phyloP scores from a whole-genome alignment of 768 basidiomycete species.

The Suillus decipiens region DNA sequence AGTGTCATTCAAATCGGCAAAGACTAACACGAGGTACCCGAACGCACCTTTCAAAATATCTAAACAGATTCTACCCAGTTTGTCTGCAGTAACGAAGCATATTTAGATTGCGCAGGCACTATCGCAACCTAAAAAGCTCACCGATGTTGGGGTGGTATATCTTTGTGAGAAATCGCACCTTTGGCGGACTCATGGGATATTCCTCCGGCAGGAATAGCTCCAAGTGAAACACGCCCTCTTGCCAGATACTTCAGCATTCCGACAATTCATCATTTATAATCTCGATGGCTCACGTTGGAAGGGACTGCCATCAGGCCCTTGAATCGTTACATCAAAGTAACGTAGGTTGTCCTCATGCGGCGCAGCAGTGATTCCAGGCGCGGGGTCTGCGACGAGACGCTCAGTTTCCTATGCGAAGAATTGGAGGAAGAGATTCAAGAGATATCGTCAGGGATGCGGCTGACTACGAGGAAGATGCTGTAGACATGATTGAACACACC shows the following conservation, averaged over 20 bases:
- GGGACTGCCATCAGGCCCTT: slow-evolving; percentile 92
- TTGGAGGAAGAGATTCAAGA: slow-evolving; percentile 16
- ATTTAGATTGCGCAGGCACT: background rate
- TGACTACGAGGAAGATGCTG: slow-evolving; percentile 11
- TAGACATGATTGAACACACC: slow-evolving; percentile 35
- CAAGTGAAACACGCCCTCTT: slow-evolving; percentile 92
- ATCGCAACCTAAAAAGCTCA: slow-evolving; percentile 42
- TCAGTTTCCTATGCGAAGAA: slow-evolving; percentile 83
- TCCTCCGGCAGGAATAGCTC: slow-evolving; percentile 98
- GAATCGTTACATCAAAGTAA: slow-evolving; percentile 97
- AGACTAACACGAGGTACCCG: background rate
- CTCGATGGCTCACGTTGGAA: slow-evolving; percentile 69
- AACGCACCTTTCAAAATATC: slow-evolving; percentile 92
- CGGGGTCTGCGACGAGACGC: slow-evolving; percentile 92
- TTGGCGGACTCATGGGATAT: slow-evolving; percentile 99
- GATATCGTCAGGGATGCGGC: slow-evolving; percentile 22
- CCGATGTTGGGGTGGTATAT: slow-evolving; percentile 99
- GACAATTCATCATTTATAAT: slow-evolving; percentile 4
- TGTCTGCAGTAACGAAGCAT: slow-evolving; percentile 56
- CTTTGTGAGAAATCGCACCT: slow-evolving; percentile 96
- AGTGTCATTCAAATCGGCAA: background rate
- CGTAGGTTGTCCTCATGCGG: slow-evolving; percentile 98
- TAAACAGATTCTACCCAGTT: slow-evolving; percentile 96
- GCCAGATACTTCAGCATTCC: slow-evolving; percentile 10
- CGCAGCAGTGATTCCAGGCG: slow-evolving; percentile 92